Conservation (phyloP, 768 basidiomycete genomes). For the Chalciporus chontae region DNA sequence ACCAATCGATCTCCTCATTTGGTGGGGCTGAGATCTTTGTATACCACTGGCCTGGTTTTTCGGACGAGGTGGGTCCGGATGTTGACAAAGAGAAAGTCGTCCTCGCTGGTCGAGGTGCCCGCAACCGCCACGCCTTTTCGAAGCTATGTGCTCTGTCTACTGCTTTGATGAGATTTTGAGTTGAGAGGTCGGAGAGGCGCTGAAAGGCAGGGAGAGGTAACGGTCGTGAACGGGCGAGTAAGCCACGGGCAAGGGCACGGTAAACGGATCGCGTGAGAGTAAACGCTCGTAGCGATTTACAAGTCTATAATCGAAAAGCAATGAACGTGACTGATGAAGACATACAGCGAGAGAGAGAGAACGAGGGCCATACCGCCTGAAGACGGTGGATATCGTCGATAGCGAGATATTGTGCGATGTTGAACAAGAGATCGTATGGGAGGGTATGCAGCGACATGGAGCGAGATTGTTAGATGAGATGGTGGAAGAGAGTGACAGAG, state of each 20-base stretch:
- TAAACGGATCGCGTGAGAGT: slow-evolving; percentile 66
- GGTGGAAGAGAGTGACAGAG: background rate
- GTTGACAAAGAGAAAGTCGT: slow-evolving; percentile 28
- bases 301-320: slow-evolving; percentile 42
- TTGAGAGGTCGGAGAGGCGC: slow-evolving; percentile 61
- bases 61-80: slow-evolving; percentile 26
- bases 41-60: slow-evolving; percentile 46
- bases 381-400: slow-evolving; percentile 57
- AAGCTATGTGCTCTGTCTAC: slow-evolving; percentile 62
- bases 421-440: slow-evolving; percentile 69
- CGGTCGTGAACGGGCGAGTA: slow-evolving; percentile 64
- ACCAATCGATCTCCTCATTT: slow-evolving; percentile 69
- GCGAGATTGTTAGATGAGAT: background rate
- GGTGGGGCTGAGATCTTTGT: slow-evolving; percentile 66
- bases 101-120: slow-evolving; percentile 51
- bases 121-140: slow-evolving; percentile 58
- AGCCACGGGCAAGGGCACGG: slow-evolving; percentile 56
- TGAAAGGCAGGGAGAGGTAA: slow-evolving; percentile 69
- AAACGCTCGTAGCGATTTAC: slow-evolving; percentile 56
- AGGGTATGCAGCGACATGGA: slow-evolving; percentile 40
- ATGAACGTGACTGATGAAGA: background rate
- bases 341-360: background rate
- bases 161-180: slow-evolving; percentile 54
- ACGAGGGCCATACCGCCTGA: slow-evolving; percentile 49
- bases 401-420: slow-evolving; percentile 61